Evolutionary conservation across 495 filamentous ascomycete genomes (phyloP), one percentile per base, ranked within the genome.

Genomic region (Trichoderma gamsii): DNA sequence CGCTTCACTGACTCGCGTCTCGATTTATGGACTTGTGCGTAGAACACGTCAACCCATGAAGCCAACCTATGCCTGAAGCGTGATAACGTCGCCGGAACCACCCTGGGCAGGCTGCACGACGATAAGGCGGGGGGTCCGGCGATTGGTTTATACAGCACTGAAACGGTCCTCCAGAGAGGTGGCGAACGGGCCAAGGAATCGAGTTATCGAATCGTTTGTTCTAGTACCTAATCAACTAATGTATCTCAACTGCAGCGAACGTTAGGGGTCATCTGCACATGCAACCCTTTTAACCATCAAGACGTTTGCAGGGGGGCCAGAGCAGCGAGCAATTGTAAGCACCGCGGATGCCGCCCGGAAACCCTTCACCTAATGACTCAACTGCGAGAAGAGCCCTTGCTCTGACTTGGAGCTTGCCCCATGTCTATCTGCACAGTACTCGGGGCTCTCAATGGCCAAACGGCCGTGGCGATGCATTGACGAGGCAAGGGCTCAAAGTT

Each of bases 251-350:
- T 61, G 56, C 25, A 61, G 56, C 25, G 56, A 61, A 61, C 23
- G 56, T 61, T 61, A 32, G 56, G 56, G 56, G 56, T 61, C 56
- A 61, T 61, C 56, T 52, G 49, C 49, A 52, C 49, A 52, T 52
- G 49, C 49, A 52, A 52, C 49, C 49, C 49, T 52, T 52, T 52
- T 52, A 52, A 52, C 43, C 49, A 52, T 23, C n/a, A 52, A 21
- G 49, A 52, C 21, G 49, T 52, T 52, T 52, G 49, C 49, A 52
- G 49, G 43, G 43, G 35, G 35, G 35, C 2, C 29, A 29, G 35
- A 38, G 35, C 3, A 38, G 35, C 35, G 35, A 46, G 43, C 9
- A 46, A 46, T 46, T 46, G 43, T 18, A 46, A 46, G 49, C 49
- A 21, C 49, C 49, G 49, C 49, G 49, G 49, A 52, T 52, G 49